Evolutionary conservation across 441 rosid species (phyloP), one percentile per base, ranked within the genome.

Genomic region (Eruca vesicaria): DNA sequence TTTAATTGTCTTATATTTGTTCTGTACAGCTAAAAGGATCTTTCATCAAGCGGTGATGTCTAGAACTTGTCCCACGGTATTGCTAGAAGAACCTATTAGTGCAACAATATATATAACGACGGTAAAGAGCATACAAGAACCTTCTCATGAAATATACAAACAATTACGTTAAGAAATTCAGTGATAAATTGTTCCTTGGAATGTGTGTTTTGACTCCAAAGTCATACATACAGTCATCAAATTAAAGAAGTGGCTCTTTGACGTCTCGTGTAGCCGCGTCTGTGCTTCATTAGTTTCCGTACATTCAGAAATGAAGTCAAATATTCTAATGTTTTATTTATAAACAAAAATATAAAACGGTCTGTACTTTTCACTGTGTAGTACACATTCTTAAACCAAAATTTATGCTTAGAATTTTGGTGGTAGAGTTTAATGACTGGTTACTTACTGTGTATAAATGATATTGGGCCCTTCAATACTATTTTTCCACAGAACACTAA

Each of bases 141-240:
- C 5, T 31, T 43, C 0, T 4, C 35, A 14, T 19, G 9, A 45
- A 29, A 71, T 20, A 71, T 60, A 26, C 50, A 38, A 38, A 38
- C 15, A 12, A 21, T 23, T 4, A 11, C 35, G 68, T 71, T 61
- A 10, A 16, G 7, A 35, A 53, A 53, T 36, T 8, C 11, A 6
- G 16, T 23, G 6, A 45, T 29, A n/a, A 20, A 50, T 3, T 11
- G 35, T 33, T 9, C 1, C 3, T n/a, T 50, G 7, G 57, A 53
- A 16, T 63, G 31, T 73, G 9, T 41, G 16, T n/a, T 23, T 56
- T 43, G 65, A 65, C 35, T 18, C 14, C 2, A 29, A 64, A 43
- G 77, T 73, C 35, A 65, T 26, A 36, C n/a, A n/a, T n/a, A n/a
- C n/a, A n/a, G n/a, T n/a, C 9, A 63, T 29, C 63, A 38, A 36